Percentiles rank a stretch among this genome's conserved stretches.
Evolutionary conservation across 805 yeast species (phyloP).

Genomic region (Kluyveromyces dobzhanskii): DNA sequence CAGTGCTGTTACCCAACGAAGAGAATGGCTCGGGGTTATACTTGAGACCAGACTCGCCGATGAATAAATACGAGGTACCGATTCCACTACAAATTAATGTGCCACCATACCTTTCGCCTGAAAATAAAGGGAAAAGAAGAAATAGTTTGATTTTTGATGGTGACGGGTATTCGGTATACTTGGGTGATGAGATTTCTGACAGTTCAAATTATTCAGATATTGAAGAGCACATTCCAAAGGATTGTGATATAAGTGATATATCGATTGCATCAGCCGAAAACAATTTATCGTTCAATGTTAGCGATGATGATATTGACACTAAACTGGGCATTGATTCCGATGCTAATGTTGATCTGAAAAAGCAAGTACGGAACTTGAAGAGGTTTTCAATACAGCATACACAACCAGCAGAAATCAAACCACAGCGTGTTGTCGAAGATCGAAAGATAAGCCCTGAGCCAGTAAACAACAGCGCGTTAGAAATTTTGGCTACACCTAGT

Average conservation of each 20-base stretch:
- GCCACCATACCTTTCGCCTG: constrained; percentile 33
- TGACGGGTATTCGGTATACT: constrained; percentile 26
- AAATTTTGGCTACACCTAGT: constrained; percentile 22
- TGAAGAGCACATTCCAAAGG: neutral
- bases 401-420: neutral
- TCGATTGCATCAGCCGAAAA: constrained; percentile 25
- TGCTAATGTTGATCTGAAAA: constrained; percentile 27
- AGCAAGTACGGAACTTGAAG: constrained; percentile 21
- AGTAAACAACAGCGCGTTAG: constrained; percentile 11
- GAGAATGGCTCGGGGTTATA: constrained; percentile 18
- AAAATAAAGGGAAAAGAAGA: constrained; percentile 22
- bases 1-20: constrained; percentile 8
- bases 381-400: constrained; percentile 3
- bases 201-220: neutral
- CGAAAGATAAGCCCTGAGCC: neutral
- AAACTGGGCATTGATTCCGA: constrained; percentile 24
- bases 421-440: neutral
- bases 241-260: constrained; percentile 7
- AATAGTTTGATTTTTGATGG: constrained; percentile 32
- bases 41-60: constrained; percentile 30
- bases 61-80: constrained; percentile 28
- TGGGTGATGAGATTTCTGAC: constrained; percentile 6
- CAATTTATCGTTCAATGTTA: constrained; percentile 20
- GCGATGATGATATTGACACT: constrained; percentile 13
- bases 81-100: constrained; percentile 31